These are phyloP conservation scores for Rubroboletus pulcherrimus DNA, from an alignment of 768 basidiomycete genomes.

Conservation along the genomic window DNA sequence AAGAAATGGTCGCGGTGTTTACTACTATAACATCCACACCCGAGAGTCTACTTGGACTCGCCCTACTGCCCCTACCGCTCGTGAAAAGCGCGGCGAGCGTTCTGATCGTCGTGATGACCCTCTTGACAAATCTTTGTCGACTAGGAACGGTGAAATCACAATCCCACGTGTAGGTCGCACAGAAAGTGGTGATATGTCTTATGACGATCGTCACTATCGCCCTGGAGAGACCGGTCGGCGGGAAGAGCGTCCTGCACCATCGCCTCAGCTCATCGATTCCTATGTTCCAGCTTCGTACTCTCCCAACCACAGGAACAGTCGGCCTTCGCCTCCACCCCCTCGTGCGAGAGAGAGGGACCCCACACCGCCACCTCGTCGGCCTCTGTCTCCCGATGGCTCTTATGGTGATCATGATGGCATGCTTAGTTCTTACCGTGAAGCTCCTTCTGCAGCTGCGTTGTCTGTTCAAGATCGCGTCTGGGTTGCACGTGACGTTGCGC, in stretches of 20 bases:
- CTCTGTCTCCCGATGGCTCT: slow-evolving; percentile 16
- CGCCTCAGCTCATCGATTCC: slow-evolving; percentile 24
- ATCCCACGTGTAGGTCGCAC: slow-evolving; percentile 28
- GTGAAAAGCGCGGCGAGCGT: slow-evolving; percentile 23
- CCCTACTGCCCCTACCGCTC: slow-evolving; percentile 37
- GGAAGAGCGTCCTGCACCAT: slow-evolving; percentile 23
- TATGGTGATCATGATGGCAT: slow-evolving; percentile 22
- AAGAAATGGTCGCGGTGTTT: slow-evolving; percentile 43
- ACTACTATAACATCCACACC: slow-evolving; percentile 59
- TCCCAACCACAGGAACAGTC: slow-evolving; percentile 20
- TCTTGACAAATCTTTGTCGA: slow-evolving; percentile 24
- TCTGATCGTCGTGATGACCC: slow-evolving; percentile 26
- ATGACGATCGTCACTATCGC: slow-evolving; percentile 64
- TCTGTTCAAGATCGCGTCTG: slow-evolving; percentile 27
- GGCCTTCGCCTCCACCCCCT: slow-evolving; percentile 21
- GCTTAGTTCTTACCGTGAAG: slow-evolving; percentile 20
- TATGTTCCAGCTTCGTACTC: slow-evolving; percentile 30
- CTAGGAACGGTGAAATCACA: slow-evolving; percentile 21
- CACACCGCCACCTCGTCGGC: slow-evolving; percentile 21
- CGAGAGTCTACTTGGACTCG: slow-evolving; percentile 56
- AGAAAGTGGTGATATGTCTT: slow-evolving; percentile 39
- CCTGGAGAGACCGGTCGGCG: slow-evolving; percentile 36
- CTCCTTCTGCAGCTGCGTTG: slow-evolving; percentile 12
- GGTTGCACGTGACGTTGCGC: slow-evolving; percentile 11
- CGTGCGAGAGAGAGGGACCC: slow-evolving; percentile 25